Base-by-base conservation (phyloP, 257 asterid species). In the Gentiana straminea region DNA sequence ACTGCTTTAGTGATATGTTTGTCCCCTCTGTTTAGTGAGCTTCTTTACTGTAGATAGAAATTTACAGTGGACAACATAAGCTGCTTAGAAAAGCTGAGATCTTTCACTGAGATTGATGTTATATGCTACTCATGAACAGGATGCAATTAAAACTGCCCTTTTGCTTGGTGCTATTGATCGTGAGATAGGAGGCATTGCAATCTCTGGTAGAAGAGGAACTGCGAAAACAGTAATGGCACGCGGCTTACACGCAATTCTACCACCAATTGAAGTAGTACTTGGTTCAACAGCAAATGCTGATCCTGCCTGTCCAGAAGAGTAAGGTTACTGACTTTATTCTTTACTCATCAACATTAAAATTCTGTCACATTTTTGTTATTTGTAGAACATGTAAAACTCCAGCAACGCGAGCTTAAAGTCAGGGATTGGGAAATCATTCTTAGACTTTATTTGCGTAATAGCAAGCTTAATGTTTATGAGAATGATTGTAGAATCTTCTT, bases 211-310 rank as follows among this genome's bases (percentile, higher is more conserved):
- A 77, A 78, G 98, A 51, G 98, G 98, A 75, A 92, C 98, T 44
- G 98, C 98, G 3, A 92, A 92, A 79, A 87, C 98, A 49, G 84
- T 92, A 56, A 92, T 92, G 98, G 94, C 98, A 11, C 95, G 98
- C 66, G 97, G 98, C 43, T 75, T 92, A 80, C 95, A 88, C 70
- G 95, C 95, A 44, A 84, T 92, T 73, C 82, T 92, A 67, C 98
- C 98, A 51, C 98, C 98, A 61, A 88, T 92, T 72, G 98, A 92
- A 81, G 88, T 80, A 33, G 94, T 83, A 58, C 73, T 54, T 41
- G 95, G 90, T 58, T 92, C 98, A 55, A 63, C 78, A 68, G 73
- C 97, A 37, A 92, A 92, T 73, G 86, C 98, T 63, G 88, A 87
- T 62, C 95, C 89, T 36, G 51, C 82, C 63, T 73, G 75, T 58